Conservation (phyloP, 345 rosid genomes). For the Bruguiera parviflora region DNA sequence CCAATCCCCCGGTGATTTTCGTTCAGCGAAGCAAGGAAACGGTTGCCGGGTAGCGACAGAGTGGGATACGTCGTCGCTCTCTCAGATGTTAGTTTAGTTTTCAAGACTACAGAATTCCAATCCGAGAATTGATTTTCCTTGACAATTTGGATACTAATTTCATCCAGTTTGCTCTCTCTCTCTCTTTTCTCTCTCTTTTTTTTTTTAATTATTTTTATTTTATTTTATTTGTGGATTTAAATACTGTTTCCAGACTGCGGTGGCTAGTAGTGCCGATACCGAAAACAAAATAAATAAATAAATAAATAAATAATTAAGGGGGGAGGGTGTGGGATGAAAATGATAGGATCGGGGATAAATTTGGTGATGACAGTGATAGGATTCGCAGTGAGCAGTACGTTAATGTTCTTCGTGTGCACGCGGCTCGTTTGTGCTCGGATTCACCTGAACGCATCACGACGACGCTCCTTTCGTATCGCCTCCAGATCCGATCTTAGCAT, state of each 20-base stretch:
- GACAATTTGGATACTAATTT: neutral
- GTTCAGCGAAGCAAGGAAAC: too few species aligned
- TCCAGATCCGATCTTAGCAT: slow-evolving; percentile 66
- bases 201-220: neutral
- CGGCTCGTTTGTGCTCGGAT: slow-evolving; percentile 70
- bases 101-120: too few species aligned
- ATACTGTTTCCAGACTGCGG: too few species aligned
- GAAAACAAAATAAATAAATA: neutral
- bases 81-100: too few species aligned
- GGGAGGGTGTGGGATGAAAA: slow-evolving; percentile 18
- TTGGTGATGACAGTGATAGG: slow-evolving; percentile 87
- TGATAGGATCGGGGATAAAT: slow-evolving; percentile 63
- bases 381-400: slow-evolving; percentile 68
- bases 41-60: too few species aligned
- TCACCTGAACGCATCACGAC: slow-evolving; percentile 50
- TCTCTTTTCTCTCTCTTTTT: neutral
- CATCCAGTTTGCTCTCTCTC: neutral
- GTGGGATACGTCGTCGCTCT: too few species aligned
- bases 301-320: neutral
- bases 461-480: slow-evolving; percentile 48
- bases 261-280: neutral
- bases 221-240: neutral
- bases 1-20: too few species aligned
- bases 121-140: too few species aligned
- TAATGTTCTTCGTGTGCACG: slow-evolving; percentile 37